A percentile compares a stretch with the other conserved stretches of the same genome.
These are phyloP conservation scores for Tuber aestivum DNA, from an alignment of 495 filamentous ascomycete genomes.

Conservation along the genomic window DNA sequence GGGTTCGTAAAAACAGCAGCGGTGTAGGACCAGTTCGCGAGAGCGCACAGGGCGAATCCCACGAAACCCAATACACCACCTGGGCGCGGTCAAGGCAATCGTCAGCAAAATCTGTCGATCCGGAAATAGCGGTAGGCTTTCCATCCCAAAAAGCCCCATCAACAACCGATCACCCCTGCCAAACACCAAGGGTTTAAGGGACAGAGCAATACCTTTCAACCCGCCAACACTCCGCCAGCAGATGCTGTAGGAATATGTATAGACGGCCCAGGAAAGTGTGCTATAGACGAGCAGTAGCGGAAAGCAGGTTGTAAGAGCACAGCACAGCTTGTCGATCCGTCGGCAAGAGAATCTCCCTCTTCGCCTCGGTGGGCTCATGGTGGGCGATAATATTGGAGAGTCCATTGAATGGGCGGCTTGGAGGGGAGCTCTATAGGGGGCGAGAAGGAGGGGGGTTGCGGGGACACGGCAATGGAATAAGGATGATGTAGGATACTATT, in stretches of 20 bases:
- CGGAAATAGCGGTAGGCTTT: slow-evolving; percentile 1
- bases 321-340: slow-evolving; percentile 52
- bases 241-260: slow-evolving; percentile 74
- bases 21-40: slow-evolving; percentile 83
- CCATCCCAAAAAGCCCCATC: not conserved
- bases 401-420: slow-evolving; percentile 32
- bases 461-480: not conserved
- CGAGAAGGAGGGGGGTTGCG: too few species aligned
- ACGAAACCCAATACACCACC: slow-evolving; percentile 50
- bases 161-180: not conserved
- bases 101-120: slow-evolving; percentile 7
- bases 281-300: slow-evolving; percentile 85
- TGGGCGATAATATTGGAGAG: slow-evolving; percentile 29
- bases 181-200: slow-evolving; percentile 4
- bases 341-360: slow-evolving; percentile 35
- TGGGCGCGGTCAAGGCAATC: slow-evolving; percentile 31
- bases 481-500: not conserved
- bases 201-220: slow-evolving; percentile 60
- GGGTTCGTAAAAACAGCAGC: slow-evolving; percentile 87
- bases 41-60: slow-evolving; percentile 65
- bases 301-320: slow-evolving; percentile 71
- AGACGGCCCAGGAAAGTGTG: slow-evolving; percentile 82
- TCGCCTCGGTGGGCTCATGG: slow-evolving; percentile 20
- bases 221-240: slow-evolving; percentile 51
- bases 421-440: not conserved